Evolutionary conservation across 2,329 filamentous ascomycete genomes (phyloP), one percentile per base, ranked within the genome.

Genomic region (Colletotrichum musicola): DNA sequence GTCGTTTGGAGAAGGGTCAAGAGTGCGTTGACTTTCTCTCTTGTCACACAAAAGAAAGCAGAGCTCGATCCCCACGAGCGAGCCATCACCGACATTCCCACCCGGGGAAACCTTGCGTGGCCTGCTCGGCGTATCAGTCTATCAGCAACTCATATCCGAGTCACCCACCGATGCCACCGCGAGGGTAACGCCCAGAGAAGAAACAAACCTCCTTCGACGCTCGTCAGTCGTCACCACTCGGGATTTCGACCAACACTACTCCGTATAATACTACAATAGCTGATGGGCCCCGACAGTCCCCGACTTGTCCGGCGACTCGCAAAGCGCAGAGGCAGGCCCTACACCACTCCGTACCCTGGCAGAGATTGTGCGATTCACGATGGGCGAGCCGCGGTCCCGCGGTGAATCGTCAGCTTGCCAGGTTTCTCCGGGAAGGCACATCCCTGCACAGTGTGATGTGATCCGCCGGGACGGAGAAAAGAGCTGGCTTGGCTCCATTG

Each of bases 401-500:
- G 55, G 62, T 44, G 55, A 40, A 65, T 56, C 35, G 49, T 57
- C 35, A 46, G 20, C 18, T 38, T 59, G 56, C 50, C 49, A 65
- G 62, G 62, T 61, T 68, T 51, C 50, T 61, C 62, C 50, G 49
- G 55, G 55, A 51, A 30, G 35, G 25, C 20, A 20, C 49, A 65
- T 51, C 55, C 62, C n/a, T 66, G 62, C 25, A 64, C 66, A 66
- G 62, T 66, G 62, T 66, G 50, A 61, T 60, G 51, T 61, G 50
- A 66, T 50, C 38, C 46, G 42, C 49, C 30, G 27, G 53, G 46
- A 68, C 64, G 20, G 60, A 64, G 51, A 40, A 50, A 42, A 35
- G 44, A 25, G 44, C 42, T 62, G 18, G 44, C 13, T 54, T 30
- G 44, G 38, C 9, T 10, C 3, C 30, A 10, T 54, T 30, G 44